Base-by-base conservation (phyloP, 2,329 filamentous ascomycete genomes). In the Pyrenophora tritici-repentis region DNA sequence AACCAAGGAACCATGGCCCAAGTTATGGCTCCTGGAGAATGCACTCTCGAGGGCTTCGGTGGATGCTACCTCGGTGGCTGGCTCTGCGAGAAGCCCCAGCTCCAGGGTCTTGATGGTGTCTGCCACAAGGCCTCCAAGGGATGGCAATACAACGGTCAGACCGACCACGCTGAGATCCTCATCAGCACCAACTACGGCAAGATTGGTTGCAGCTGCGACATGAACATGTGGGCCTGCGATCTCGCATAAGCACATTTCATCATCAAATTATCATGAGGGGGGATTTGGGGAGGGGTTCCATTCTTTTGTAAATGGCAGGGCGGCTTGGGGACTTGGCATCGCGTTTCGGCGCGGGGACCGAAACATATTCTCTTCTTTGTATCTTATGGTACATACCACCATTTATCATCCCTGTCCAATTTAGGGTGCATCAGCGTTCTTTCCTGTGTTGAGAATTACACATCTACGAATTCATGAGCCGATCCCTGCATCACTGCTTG, bases 131-230 rank as follows among this genome's bases (percentile, higher is more conserved):
- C 47, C 37, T 66, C 66, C 26, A 10, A 62, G n/a, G 68, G 67
- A 54, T 71, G 66, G 65, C 33, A 40, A 7, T 66, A 70, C 61
- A 8, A 55, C 16, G 67, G 67, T 45, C 63, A 67, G 56, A 68
- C 62, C 20, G 68, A 67, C 40, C 68, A 71, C 52, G 66, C 66
- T 31, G 60, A 71, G 34, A 70, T 71, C 53, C 63, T 71, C 50
- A 63, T 56, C 13, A 55, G 52, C 22, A 20, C 20, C 47, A 42
- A 48, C 36, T 70, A 70, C 63, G 55, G 47, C 47, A 63, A 70
- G 63, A 70, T 70, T 45, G 68, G 67, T 32, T 71, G 68, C 50
- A 56, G 51, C 31, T 36, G 50, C 24, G 3, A 36, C 53, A 40
- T 49, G 32, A 62, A 59, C 55, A 68, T 70, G 55, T 71, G 67